These are phyloP conservation scores for Pelargonium fulgidum DNA, from an alignment of 441 rosid species.

Conservation along the genomic window DNA sequence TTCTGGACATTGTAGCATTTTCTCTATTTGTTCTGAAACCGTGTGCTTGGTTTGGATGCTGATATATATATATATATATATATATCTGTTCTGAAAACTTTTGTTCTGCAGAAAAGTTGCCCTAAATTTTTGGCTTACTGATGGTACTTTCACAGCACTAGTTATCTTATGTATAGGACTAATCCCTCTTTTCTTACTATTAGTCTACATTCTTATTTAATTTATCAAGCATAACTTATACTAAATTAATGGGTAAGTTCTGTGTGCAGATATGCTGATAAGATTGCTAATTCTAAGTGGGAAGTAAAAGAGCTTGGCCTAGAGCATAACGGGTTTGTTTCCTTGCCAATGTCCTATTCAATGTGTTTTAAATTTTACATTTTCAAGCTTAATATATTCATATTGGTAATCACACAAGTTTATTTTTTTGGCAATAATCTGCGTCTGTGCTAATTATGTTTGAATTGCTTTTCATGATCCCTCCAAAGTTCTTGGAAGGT, in stretches of 20 bases:
- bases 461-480: not conserved
- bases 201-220: not conserved
- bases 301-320: constrained; percentile 93
- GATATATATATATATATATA: too few relatives aligned
- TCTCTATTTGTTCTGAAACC: not conserved
- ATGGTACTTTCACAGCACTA: not conserved
- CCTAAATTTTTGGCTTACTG: not conserved
- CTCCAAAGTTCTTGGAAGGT: not conserved
- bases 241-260: constrained; percentile 14
- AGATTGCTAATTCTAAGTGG: constrained; percentile 89
- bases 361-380: not conserved
- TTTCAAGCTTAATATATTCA: not conserved
- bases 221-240: not conserved
- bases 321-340: constrained; percentile 93
- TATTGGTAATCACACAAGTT: not conserved
- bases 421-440: not conserved
- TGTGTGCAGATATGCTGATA: constrained; percentile 73
- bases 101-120: not conserved
- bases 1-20: not conserved
- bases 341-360: constrained; percentile 18
- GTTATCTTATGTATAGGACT: not conserved
- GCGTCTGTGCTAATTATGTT: not conserved
- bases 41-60: too few relatives aligned
- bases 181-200: not conserved
- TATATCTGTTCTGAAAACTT: not conserved